These are phyloP conservation scores for Cyclotella distinguenda DNA, from an alignment of 108 stramenopile genomes.

Conservation along the genomic window DNA sequence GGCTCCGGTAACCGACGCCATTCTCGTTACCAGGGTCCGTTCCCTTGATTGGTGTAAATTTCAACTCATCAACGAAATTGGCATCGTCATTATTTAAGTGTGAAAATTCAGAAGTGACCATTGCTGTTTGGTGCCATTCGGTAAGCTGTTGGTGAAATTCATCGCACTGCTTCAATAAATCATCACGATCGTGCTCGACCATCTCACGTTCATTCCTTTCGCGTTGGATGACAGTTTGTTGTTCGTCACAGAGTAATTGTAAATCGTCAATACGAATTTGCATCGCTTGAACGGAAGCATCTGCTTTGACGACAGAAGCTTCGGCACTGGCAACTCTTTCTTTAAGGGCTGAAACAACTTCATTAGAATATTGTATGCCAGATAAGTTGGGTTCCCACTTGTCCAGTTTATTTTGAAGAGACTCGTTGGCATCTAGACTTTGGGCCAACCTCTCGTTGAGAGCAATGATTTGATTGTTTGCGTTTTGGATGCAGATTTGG, in stretches of 20 bases:
- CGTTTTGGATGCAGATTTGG: constrained; percentile 24
- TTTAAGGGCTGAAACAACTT: constrained; percentile 28
- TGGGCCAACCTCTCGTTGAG: constrained; percentile 28
- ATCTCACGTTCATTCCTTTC: constrained; percentile 33
- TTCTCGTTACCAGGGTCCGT: neutral
- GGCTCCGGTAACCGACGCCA: neutral
- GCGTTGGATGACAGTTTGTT: constrained; percentile 16
- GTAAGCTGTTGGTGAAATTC: constrained; percentile 22
- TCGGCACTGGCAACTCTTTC: constrained; percentile 17
- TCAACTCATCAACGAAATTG: constrained; percentile 15
- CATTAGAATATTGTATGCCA: neutral
- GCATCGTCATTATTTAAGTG: constrained; percentile 20
- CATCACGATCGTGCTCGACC: constrained; percentile 34
- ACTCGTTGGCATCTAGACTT: constrained; percentile 15
- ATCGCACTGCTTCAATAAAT: constrained; percentile 25
- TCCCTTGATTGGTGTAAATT: constrained; percentile 25
- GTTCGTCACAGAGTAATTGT: constrained; percentile 21
- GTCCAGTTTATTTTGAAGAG: constrained; percentile 31
- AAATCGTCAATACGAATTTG: constrained; percentile 28
- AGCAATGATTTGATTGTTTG: constrained; percentile 31
- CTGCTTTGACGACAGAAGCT: constrained; percentile 1
- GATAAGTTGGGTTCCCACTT: constrained; percentile 26
- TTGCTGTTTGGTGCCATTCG: constrained; percentile 17
- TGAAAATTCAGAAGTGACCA: constrained; percentile 4
- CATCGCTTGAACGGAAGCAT: constrained; percentile 27